phyloP scores from a whole-genome alignment of 176 grass and related monocot species.

The Musa beccarii region DNA sequence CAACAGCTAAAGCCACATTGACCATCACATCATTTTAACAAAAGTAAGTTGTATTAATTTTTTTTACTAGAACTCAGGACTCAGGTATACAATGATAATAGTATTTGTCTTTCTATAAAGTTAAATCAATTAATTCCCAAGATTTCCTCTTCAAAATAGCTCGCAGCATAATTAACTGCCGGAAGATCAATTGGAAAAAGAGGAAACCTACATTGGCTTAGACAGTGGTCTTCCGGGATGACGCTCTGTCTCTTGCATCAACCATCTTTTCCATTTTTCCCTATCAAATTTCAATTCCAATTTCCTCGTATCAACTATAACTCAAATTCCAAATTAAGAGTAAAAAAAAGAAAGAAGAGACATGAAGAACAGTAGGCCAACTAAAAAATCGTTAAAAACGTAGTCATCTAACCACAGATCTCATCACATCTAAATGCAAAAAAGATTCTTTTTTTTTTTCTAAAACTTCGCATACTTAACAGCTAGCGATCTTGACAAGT shows the following conservation, averaged over 20 bases:
- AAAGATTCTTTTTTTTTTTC: background rate
- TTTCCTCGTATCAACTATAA: slow-evolving; percentile 14
- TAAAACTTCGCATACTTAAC: background rate
- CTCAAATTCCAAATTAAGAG: background rate
- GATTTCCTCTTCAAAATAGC: background rate
- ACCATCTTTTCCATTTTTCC: slow-evolving; percentile 32
- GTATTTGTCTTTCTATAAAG: background rate
- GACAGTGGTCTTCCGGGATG: background rate
- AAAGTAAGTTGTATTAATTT: too few species aligned
- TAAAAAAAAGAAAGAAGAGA: background rate
- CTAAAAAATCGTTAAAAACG: background rate
- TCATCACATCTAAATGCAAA: background rate
- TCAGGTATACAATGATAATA: background rate
- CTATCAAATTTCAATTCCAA: slow-evolving; percentile 27
- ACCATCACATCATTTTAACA: too few species aligned
- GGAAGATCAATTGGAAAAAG: slow-evolving; percentile 12
- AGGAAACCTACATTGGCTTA: slow-evolving; percentile 31
- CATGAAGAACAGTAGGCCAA: background rate
- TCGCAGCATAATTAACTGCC: slow-evolving; percentile 3
- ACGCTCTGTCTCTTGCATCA: slow-evolving; percentile 26
- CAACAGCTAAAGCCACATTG: too few species aligned
- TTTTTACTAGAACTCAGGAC: background rate
- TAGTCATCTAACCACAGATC: background rate
- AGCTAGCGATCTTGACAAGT: slow-evolving; percentile 24
- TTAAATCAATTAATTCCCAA: background rate